phyloP scores from a whole-genome alignment of 345 rosid genomes.

The Rubroshorea leprosula region DNA sequence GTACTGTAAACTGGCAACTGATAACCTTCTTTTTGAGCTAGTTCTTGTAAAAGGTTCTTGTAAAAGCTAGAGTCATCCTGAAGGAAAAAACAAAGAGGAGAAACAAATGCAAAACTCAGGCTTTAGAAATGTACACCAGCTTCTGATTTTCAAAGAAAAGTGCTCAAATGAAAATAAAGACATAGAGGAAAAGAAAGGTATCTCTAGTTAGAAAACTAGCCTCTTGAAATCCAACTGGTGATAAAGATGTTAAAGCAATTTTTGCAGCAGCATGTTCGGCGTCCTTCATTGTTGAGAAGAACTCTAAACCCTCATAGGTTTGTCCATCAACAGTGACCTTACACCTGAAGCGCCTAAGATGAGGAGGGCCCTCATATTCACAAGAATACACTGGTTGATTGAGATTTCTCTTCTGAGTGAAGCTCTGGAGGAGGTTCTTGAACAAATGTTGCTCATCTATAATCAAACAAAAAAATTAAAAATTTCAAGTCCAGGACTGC shows the following conservation, averaged over 20 bases:
- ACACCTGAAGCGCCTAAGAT: slow-evolving; percentile 46
- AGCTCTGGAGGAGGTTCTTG: slow-evolving; percentile 48
- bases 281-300: slow-evolving; percentile 43
- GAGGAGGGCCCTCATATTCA: slow-evolving; percentile 53
- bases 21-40: slow-evolving; percentile 38
- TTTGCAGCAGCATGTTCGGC: slow-evolving; percentile 70
- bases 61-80: slow-evolving; percentile 42
- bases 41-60: slow-evolving; percentile 60
- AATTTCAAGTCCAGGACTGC: background rate
- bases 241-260: slow-evolving; percentile 41
- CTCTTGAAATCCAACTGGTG: slow-evolving; percentile 29
- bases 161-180: background rate
- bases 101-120: background rate
- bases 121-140: background rate
- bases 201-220: slow-evolving; percentile 17
- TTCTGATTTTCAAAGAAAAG: slow-evolving; percentile 1
- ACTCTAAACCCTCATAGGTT: slow-evolving; percentile 32
- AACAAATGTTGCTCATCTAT: slow-evolving; percentile 25
- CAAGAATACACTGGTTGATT: slow-evolving; percentile 37
- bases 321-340: slow-evolving; percentile 42
- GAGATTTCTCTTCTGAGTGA: slow-evolving; percentile 41
- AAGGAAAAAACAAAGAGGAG: background rate
- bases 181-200: slow-evolving; percentile 3
- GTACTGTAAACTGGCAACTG: slow-evolving; percentile 45
- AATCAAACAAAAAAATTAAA: slow-evolving; percentile 7